Percentiles rank a stretch among this genome's conserved stretches.
These are phyloP conservation scores for Gloeophyllum trabeum DNA, from an alignment of 768 basidiomycete species.

Conservation along the genomic window DNA sequence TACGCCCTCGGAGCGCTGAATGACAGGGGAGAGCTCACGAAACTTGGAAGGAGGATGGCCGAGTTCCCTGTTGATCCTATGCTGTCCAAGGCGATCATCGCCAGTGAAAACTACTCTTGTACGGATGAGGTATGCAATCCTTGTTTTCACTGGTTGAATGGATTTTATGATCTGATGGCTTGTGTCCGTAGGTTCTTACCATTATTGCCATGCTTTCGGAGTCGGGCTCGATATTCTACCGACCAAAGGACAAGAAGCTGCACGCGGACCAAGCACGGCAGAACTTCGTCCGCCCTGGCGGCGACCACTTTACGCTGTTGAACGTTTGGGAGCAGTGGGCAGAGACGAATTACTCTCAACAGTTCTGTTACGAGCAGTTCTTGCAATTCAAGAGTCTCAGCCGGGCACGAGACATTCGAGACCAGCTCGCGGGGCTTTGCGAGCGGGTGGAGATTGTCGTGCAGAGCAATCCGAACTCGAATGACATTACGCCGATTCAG, in stretches of 20 bases:
- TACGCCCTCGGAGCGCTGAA: conserved; percentile 96
- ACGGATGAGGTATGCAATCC: conserved; percentile 79
- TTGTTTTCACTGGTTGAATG: neutral
- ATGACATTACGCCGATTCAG: conserved; percentile 87
- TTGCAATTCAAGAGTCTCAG: conserved; percentile 91
- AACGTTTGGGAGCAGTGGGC: conserved; percentile 99
- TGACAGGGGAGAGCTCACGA: conserved; percentile 94
- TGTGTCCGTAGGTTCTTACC: conserved; percentile 60
- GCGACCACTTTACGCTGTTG: conserved; percentile 94
- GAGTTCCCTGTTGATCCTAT: conserved; percentile 99
- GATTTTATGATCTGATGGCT: neutral
- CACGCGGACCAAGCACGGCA: conserved; percentile 97
- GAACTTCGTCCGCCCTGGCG: conserved; percentile 91
- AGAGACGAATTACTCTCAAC: conserved; percentile 93
- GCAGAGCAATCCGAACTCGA: conserved; percentile 78
- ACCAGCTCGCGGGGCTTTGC: conserved; percentile 89
- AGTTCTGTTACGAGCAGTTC: conserved; percentile 94
- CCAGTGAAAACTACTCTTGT: conserved; percentile 87
- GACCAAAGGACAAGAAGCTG: conserved; percentile 96
- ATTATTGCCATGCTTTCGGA: conserved; percentile 97
- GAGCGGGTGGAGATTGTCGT: conserved; percentile 95
- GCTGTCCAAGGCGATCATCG: conserved; percentile 92
- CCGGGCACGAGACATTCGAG: conserved; percentile 91
- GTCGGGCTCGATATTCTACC: conserved; percentile 88
- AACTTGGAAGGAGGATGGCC: conserved; percentile 93